phyloP scores from a whole-genome alignment of 805 yeast species.

The Saccharomyces jurei region DNA sequence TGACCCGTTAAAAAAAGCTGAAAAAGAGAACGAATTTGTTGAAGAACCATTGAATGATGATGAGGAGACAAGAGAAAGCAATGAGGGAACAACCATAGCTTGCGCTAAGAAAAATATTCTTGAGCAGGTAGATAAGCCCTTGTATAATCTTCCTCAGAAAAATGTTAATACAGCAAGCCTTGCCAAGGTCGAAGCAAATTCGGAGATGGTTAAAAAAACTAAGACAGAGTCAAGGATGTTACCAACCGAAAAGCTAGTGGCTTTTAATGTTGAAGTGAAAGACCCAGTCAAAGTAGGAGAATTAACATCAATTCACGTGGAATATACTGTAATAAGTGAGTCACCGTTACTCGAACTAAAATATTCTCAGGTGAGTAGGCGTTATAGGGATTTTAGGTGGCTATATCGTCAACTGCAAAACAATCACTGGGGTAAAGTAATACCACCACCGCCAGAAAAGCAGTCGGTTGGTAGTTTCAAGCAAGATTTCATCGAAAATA shows the following conservation, averaged over 20 bases:
- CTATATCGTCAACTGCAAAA: slow-evolving; percentile 77
- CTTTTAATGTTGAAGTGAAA: slow-evolving; percentile 64
- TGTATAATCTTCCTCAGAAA: slow-evolving; percentile 18
- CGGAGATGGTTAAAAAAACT: slow-evolving; percentile 5
- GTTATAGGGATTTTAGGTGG: slow-evolving; percentile 93
- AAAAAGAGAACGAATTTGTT: slow-evolving; percentile 26
- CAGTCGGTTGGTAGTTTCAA: slow-evolving; percentile 89
- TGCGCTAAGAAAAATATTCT: slow-evolving; percentile 8
- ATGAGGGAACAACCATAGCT: neutral
- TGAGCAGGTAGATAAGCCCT: slow-evolving; percentile 20
- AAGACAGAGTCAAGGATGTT: slow-evolving; percentile 1
- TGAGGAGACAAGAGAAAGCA: slow-evolving; percentile 21
- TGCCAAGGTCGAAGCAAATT: neutral
- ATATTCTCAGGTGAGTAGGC: slow-evolving; percentile 59
- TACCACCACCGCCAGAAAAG: slow-evolving; percentile 95
- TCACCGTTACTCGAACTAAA: slow-evolving; percentile 34
- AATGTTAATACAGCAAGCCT: neutral
- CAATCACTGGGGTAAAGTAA: slow-evolving; percentile 81
- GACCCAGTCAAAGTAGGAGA: slow-evolving; percentile 93
- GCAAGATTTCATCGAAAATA: slow-evolving; percentile 78
- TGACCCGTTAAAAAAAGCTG: slow-evolving; percentile 29
- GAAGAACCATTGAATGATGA: slow-evolving; percentile 25
- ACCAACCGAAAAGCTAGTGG: slow-evolving; percentile 12
- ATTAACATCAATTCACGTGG: slow-evolving; percentile 78
- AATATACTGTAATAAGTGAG: slow-evolving; percentile 65